Evolutionary conservation across 768 basidiomycete species (phyloP).

Genomic region (Asterophora lycoperdoides): DNA sequence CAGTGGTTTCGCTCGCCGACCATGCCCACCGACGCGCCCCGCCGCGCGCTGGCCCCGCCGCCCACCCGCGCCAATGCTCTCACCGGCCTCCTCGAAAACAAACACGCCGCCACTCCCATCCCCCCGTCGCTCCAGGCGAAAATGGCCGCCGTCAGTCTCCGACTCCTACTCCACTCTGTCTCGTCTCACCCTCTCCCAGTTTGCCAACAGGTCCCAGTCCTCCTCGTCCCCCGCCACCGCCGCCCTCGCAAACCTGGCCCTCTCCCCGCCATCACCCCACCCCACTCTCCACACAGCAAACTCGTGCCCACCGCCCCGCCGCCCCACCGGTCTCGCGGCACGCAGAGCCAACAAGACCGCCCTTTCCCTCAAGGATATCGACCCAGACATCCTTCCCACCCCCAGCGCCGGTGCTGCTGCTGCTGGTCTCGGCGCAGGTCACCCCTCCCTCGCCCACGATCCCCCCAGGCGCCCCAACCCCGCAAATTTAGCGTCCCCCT

Average conservation of each 20-base stretch:
- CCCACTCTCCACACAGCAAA: conserved; percentile 21
- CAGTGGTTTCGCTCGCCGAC: conserved; percentile 7
- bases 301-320: conserved; percentile 12
- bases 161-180: not conserved
- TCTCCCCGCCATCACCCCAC: conserved; percentile 11
- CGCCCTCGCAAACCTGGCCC: conserved; percentile 3
- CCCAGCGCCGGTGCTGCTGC: conserved; percentile 52
- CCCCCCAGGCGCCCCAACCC: conserved; percentile 31
- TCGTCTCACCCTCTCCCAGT: conserved; percentile 10
- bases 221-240: conserved; percentile 31
- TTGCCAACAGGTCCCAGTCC: conserved; percentile 27
- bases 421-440: conserved; percentile 69
- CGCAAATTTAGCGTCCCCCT: conserved; percentile 65
- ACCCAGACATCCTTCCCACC: conserved; percentile 36
- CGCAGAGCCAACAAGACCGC: conserved; percentile 46
- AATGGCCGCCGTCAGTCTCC: conserved; percentile 83
- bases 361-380: conserved; percentile 64
- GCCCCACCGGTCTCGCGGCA: conserved; percentile 32
- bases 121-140: conserved; percentile 90
- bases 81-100: conserved; percentile 42
- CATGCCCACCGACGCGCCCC: conserved; percentile 15
- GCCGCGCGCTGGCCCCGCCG: conserved; percentile 21
- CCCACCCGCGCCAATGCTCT: conserved; percentile 22
- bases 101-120: conserved; percentile 57
- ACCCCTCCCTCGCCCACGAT: conserved; percentile 46